These are phyloP conservation scores for Salvia sclarea DNA, from an alignment of 305 asterid genomes.

Conservation along the genomic window DNA sequence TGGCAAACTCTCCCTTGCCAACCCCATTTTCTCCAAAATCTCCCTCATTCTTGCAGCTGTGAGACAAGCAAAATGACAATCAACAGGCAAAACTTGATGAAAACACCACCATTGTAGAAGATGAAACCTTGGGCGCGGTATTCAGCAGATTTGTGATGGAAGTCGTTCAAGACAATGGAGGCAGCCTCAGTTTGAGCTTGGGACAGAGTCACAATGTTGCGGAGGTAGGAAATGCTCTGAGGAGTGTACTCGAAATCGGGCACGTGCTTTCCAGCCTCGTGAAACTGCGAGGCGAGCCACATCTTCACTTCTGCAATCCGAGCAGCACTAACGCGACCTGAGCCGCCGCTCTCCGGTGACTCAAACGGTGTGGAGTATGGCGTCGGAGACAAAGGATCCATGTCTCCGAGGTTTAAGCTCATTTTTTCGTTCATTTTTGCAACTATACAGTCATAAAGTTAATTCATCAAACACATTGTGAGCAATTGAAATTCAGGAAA, in stretches of 20 bases:
- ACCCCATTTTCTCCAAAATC: conserved; percentile 86
- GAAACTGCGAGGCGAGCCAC: conserved; percentile 84
- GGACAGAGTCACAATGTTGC: conserved; percentile 67
- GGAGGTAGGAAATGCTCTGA: conserved; percentile 67
- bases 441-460: conserved; percentile 7
- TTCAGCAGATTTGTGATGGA: conserved; percentile 80
- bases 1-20: conserved; percentile 85
- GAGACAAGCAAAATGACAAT: background rate
- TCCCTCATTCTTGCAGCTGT: conserved; percentile 91
- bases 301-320: conserved; percentile 79
- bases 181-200: conserved; percentile 94
- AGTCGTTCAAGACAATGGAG: conserved; percentile 72
- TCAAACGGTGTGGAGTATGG: conserved; percentile 36
- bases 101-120: background rate
- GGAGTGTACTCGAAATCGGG: conserved; percentile 89
- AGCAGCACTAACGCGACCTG: conserved; percentile 55
- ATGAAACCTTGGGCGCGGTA: conserved; percentile 76
- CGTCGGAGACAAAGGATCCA: conserved; percentile 41
- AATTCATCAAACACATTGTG: conserved; percentile 7
- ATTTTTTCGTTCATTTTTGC: conserved; percentile 28
- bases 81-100: background rate
- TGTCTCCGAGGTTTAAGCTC: conserved; percentile 38
- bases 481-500: background rate
- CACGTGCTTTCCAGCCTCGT: conserved; percentile 76
- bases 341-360: conserved; percentile 39